Evolutionary conservation across 2,329 filamentous ascomycete species (phyloP).

Genomic region (Hymenoscyphus occultus): DNA sequence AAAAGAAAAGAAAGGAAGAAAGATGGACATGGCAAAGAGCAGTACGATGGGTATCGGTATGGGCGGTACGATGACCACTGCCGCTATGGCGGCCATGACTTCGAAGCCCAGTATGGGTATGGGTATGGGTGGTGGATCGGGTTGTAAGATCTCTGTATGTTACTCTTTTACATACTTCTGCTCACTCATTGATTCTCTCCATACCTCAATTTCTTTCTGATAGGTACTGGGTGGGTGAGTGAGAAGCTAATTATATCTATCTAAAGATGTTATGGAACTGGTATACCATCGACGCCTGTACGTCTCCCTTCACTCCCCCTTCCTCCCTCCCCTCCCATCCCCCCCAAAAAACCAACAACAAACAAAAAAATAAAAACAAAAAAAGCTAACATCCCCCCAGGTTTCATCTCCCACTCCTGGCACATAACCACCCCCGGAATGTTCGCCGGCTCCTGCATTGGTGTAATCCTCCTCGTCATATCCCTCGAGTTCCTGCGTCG

Average conservation of each 20-base stretch:
- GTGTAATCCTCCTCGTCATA: slow-evolving; percentile 69
- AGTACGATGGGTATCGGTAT: slow-evolving; percentile 12
- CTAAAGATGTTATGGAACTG: slow-evolving; percentile 77
- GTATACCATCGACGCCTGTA: slow-evolving; percentile 67
- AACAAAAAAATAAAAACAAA: neutral
- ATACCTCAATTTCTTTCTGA: neutral
- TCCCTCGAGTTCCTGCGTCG: slow-evolving; percentile 70
- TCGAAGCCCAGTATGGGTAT: slow-evolving; percentile 15
- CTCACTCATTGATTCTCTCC: neutral
- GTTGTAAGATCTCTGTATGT: slow-evolving; percentile 16
- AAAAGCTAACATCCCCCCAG: slow-evolving; percentile 7
- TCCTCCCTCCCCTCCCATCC: neutral
- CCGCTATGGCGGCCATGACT: slow-evolving; percentile 9
- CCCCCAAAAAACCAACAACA: neutral
- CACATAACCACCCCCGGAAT: slow-evolving; percentile 65
- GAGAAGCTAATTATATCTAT: neutral
- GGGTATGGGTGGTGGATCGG: slow-evolving; percentile 15
- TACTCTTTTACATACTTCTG: too few relatives aligned
- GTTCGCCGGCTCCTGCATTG: slow-evolving; percentile 80
- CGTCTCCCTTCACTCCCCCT: neutral
- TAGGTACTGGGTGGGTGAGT: too few relatives aligned
- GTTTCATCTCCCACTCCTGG: slow-evolving; percentile 68
- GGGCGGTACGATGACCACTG: slow-evolving; percentile 11
- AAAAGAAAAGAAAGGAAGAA: neutral
- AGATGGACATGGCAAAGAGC: slow-evolving; percentile 26